These are phyloP conservation scores for Chrysanthemum makinoi DNA, from an alignment of 129 eudicot species.

Conservation along the genomic window DNA sequence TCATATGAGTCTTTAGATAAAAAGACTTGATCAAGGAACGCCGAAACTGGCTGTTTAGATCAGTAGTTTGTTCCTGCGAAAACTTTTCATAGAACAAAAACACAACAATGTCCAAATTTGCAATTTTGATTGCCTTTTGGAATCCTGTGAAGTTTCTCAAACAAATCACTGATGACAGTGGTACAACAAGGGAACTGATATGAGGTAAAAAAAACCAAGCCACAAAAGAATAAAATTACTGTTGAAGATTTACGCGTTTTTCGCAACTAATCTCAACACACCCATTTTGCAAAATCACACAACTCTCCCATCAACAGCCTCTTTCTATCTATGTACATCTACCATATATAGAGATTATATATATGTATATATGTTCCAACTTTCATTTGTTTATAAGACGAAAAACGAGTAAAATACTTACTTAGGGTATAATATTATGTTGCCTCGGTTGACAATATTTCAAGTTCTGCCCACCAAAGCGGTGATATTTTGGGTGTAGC, in stretches of 20 bases:
- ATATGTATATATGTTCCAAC: slow-evolving; percentile 17
- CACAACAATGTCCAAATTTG: background rate
- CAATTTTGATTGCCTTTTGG: slow-evolving; percentile 1
- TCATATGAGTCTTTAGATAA: background rate
- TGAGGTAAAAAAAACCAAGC: slow-evolving; percentile 13
- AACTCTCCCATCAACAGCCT: slow-evolving; percentile 33
- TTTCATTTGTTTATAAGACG: slow-evolving; percentile 15
- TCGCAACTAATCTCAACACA: slow-evolving; percentile 27
- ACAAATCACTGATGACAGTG: slow-evolving; percentile 16
- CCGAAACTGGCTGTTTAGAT: too few species aligned
- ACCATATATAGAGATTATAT: slow-evolving; percentile 27
- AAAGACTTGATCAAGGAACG: too few species aligned
- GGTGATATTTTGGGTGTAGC: slow-evolving; percentile 85
- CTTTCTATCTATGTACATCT: slow-evolving; percentile 40
- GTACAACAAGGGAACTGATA: slow-evolving; percentile 16
- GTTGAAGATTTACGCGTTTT: slow-evolving; percentile 11
- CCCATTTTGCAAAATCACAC: slow-evolving; percentile 28
- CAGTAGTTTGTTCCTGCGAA: too few species aligned
- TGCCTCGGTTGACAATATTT: slow-evolving; percentile 68
- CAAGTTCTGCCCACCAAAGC: slow-evolving; percentile 97
- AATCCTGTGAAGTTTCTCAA: slow-evolving; percentile 7
- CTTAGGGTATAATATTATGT: slow-evolving; percentile 28
- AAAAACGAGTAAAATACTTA: slow-evolving; percentile 10
- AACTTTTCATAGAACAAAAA: background rate
- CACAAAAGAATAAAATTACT: slow-evolving; percentile 19